Base-by-base conservation (phyloP, 352 stramenopile species). In the Pythium oligandrum region DNA sequence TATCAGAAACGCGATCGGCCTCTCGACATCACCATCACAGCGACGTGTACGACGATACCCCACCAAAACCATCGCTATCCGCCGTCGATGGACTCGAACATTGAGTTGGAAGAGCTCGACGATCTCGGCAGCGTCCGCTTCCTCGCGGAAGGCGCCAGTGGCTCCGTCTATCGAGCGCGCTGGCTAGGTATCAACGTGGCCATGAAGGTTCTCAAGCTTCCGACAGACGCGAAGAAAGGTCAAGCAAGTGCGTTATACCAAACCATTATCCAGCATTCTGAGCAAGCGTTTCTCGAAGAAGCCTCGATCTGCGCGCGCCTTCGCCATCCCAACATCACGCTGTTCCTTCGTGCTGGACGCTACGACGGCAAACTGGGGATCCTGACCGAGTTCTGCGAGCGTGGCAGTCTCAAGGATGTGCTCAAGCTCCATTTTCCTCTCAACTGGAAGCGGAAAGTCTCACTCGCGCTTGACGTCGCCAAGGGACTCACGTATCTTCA, bases 161-260 rank as follows among this genome's bases (percentile, higher is more conserved):
- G 77, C 0, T 80, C 65, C 44, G 77, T 88, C 6, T 86, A 70
- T 61, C 86, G 86, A 49, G 74, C 74, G 2, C 70, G 78, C n/a
- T 88, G 77, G 77, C 66, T 88, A 4, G 77, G 77, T 2, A 88
- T 86, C 57, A 74, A 88, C 39, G 77, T 88, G 9, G 77, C 77
- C 8, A 81, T 88, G 70, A 88, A 88, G 61, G 65, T 88, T 5
- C 82, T 88, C 40, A 85, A 86, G 59, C 66, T 86, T 6, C 77
- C 77, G 1, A 78, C 80, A 26, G 68, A 59, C 11, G 77, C 70
- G 7, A 40, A 57, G 45, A 69, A 86, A 53, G 53, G 59, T 2
- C 73, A 88, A 33, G 17, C 17, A 26, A 26, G 17, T 26, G 17
- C 17, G 17, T 57, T 88, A 4, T 86, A 86, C 45, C 77, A 79